A percentile compares a stretch with the other conserved stretches of the same genome.
phyloP scores from a whole-genome alignment of 2,329 filamentous ascomycete species.

The Onygena corvina region DNA sequence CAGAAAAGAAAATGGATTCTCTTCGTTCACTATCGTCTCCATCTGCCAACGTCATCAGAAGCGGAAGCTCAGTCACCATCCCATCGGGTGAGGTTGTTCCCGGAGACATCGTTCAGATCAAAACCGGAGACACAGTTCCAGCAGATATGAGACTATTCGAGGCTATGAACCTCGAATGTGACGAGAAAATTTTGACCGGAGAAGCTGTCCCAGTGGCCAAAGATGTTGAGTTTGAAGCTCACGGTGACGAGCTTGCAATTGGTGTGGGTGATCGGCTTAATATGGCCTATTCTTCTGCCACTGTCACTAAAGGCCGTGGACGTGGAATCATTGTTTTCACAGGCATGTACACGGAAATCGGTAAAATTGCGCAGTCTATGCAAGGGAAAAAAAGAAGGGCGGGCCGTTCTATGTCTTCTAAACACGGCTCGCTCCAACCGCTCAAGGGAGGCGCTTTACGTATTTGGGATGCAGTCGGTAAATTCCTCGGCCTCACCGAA shows the following conservation, averaged over 20 bases:
- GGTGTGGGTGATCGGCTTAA: slow-evolving; percentile 48
- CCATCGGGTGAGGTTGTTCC: slow-evolving; percentile 48
- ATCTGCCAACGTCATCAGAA: slow-evolving; percentile 44
- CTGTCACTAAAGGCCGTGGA: slow-evolving; percentile 48
- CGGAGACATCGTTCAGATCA: slow-evolving; percentile 43
- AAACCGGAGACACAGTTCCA: slow-evolving; percentile 47
- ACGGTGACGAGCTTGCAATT: slow-evolving; percentile 23
- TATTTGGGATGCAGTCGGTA: slow-evolving; percentile 38
- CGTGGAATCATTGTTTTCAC: slow-evolving; percentile 48
- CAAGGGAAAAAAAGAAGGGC: slow-evolving; percentile 38
- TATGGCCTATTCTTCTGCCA: slow-evolving; percentile 50
- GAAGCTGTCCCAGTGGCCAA: slow-evolving; percentile 51
- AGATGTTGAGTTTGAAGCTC: slow-evolving; percentile 28
- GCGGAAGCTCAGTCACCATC: slow-evolving; percentile 42
- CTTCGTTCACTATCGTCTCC: slow-evolving; percentile 45
- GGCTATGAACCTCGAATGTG: slow-evolving; percentile 60
- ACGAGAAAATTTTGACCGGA: slow-evolving; percentile 52
- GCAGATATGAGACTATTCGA: slow-evolving; percentile 46
- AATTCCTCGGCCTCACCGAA: slow-evolving; percentile 49
- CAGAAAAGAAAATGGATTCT: slow-evolving; percentile 49
- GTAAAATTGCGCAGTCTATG: slow-evolving; percentile 47
- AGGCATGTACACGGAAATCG: slow-evolving; percentile 51
- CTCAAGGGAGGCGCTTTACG: slow-evolving; percentile 41
- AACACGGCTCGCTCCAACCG: slow-evolving; percentile 35
- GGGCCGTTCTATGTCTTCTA: slow-evolving; percentile 35